phyloP scores from a whole-genome alignment of 108 stramenopile species.

The Skeletonema grethae region DNA sequence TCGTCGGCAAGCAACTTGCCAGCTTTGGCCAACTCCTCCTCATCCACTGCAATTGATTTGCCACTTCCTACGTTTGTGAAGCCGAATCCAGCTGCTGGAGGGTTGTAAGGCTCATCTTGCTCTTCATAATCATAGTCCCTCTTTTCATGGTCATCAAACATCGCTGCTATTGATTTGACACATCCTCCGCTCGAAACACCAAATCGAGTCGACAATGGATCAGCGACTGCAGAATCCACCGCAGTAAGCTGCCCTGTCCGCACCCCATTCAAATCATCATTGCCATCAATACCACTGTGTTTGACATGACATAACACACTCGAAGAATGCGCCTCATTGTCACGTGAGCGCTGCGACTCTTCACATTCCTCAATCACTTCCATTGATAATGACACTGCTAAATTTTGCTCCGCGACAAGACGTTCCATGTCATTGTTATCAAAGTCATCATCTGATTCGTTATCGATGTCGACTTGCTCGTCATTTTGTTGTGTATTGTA shows the following conservation, averaged over 20 bases:
- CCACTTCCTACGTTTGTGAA: constrained; percentile 9
- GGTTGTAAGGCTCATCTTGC: not conserved
- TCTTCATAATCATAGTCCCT: too few relatives aligned
- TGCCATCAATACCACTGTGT: not conserved
- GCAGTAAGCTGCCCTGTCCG: too few relatives aligned
- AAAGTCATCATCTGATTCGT: not conserved
- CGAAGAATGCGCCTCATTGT: not conserved
- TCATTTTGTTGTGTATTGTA: not conserved
- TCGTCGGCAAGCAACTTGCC: constrained; percentile 3
- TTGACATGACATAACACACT: not conserved
- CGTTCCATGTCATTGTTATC: not conserved
- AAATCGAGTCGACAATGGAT: too few relatives aligned
- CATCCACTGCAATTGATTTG: constrained; percentile 1
- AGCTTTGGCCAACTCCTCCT: constrained; percentile 11
- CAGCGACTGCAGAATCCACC: too few relatives aligned
- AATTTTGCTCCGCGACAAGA: not conserved
- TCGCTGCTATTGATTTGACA: too few relatives aligned
- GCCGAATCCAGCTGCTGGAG: not conserved
- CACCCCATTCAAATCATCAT: too few relatives aligned
- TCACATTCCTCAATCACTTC: not conserved
- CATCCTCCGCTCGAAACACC: too few relatives aligned
- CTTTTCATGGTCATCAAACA: too few relatives aligned
- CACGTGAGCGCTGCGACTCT: not conserved
- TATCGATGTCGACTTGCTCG: not conserved
- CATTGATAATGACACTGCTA: not conserved